Base-by-base conservation (phyloP, 441 rosid genomes). In the Mallotus japonicus region DNA sequence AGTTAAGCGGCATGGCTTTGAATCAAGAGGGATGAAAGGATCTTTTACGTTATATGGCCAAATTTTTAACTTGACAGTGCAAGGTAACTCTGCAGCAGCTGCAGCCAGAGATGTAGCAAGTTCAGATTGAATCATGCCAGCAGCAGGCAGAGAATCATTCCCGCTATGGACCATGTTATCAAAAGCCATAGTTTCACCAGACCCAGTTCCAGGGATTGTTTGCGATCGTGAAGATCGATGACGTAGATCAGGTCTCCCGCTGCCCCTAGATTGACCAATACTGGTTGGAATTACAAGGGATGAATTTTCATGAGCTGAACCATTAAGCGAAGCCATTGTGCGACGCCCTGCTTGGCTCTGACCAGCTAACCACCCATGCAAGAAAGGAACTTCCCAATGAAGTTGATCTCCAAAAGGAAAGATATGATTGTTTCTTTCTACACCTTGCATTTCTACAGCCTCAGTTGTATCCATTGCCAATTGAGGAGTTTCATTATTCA, bases 341-440 rank as follows among this genome's bases (percentile, higher is more conserved):
- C 49, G 69, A 83, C 44, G 83, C 68, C 74, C 83, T 66, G 85
- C 89, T 80, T 88, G 96, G 79, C 83, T 90, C 70, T 86, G 92
- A 74, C 89, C 91, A 80, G 86, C 85, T 74, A 90, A 76, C 96
- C 92, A 90, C 72, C 96, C 94, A 77, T 89, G 92, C 84, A 89
- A 69, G 66, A 90, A 92, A n/a, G 97, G 92, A 32, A 90, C 75
- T 81, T 90, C 92, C 96, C 95, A 90, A 63, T 78, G 81, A 17
- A 82, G 79, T 73, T 86, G 86, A 74, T 91, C 92, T 53, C 91
- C 79, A 66, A 84, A 76, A 28, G 86, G 84, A 19, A 85, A 81
- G 73, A 80, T 74, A 65, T 82, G 87, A 76, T 79, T 85, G 75
- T 81, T 83, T 86, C 88, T 81, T 76, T 83, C 91, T 65, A 70